These are phyloP conservation scores for Cryptosporidium parvum DNA, from an alignment of 169 alveolate species.

Conservation along the genomic window DNA sequence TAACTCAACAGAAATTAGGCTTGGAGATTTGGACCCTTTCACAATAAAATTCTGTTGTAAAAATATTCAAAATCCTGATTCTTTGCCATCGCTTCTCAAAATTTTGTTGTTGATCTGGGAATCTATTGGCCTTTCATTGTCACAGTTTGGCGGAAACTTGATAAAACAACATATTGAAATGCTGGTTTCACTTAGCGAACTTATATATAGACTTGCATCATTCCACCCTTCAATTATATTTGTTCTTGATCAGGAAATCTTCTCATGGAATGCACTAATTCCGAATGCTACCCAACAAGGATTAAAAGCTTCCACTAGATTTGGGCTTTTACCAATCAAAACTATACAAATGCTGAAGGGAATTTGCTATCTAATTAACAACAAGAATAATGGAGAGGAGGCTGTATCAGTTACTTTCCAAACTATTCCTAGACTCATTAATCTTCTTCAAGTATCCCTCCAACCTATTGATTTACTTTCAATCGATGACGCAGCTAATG, in stretches of 20 bases:
- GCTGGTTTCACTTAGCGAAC: conserved; percentile 45
- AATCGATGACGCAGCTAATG: conserved; percentile 18
- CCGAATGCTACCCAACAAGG: conserved; percentile 24
- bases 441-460: conserved; percentile 4
- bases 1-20: conserved; percentile 31
- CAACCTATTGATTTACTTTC: conserved; percentile 35
- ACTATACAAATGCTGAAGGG: conserved; percentile 38
- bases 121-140: conserved; percentile 48
- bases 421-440: conserved; percentile 34
- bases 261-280: conserved; percentile 28
- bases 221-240: conserved; percentile 52
- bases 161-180: conserved; percentile 7
- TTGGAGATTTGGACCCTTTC: conserved; percentile 58
- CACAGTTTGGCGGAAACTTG: conserved; percentile 6
- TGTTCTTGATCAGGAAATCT: conserved; percentile 40
- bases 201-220: conserved; percentile 43
- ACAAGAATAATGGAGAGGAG: conserved; percentile 17
- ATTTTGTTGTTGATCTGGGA: conserved; percentile 58
- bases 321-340: conserved; percentile 55
- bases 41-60: conserved; percentile 44
- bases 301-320: conserved; percentile 8
- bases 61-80: conserved; percentile 4
- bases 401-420: conserved; percentile 17
- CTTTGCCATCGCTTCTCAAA: conserved; percentile 51
- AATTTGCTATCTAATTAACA: neutral